phyloP scores from a whole-genome alignment of 1,284 basidiomycete genomes.

The Thecaphora thlaspeos region DNA sequence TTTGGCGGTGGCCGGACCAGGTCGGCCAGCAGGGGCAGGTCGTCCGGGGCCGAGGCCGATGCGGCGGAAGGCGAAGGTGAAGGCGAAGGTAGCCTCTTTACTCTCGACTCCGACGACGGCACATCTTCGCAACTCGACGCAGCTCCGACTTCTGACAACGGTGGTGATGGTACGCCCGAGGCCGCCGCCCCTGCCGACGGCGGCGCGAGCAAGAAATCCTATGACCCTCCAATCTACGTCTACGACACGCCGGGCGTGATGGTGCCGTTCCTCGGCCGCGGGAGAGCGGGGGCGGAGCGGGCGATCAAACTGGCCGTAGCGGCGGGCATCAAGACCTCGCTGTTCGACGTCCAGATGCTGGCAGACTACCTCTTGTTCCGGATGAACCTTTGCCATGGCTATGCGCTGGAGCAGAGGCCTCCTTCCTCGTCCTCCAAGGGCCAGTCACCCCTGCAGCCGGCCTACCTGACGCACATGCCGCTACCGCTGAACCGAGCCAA shows the following conservation, averaged over 20 bases:
- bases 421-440: neutral
- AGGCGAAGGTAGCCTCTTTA: neutral
- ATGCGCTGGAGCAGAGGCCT: neutral
- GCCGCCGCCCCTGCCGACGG: conserved; percentile 49
- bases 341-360: conserved; percentile 81
- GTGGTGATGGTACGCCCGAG: too few relatives aligned
- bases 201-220: conserved; percentile 74
- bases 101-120: neutral
- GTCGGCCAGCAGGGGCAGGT: neutral
- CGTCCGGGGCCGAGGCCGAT: neutral
- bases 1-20: too few relatives aligned
- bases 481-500: conserved; percentile 2
- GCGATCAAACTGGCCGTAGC: conserved; percentile 91
- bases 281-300: conserved; percentile 78
- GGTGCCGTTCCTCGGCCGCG: conserved; percentile 89
- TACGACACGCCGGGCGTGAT: conserved; percentile 96
- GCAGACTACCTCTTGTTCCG: conserved; percentile 85
- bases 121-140: too few relatives aligned
- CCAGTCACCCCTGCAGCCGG: conserved; percentile 3
- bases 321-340: conserved; percentile 88
- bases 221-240: conserved; percentile 80
- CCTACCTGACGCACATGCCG: conserved; percentile 20
- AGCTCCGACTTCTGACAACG: neutral
- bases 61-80: neutral
- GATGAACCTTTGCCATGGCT: conserved; percentile 69